These are phyloP conservation scores for Taiozyma sp. DNA, from an alignment of 1,139 yeast species.

Conservation along the genomic window DNA sequence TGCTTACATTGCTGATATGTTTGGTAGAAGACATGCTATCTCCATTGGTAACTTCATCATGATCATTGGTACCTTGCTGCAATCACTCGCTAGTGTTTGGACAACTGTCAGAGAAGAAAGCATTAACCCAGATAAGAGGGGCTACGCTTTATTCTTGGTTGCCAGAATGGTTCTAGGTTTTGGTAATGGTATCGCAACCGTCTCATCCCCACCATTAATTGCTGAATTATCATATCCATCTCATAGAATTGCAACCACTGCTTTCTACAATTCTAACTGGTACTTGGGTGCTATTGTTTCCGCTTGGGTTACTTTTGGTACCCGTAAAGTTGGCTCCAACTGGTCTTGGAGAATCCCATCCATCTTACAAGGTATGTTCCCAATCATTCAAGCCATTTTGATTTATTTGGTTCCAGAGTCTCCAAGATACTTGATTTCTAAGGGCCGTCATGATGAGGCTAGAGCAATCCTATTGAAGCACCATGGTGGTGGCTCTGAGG, in stretches of 20 bases:
- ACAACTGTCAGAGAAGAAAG: constrained; percentile 13
- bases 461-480: constrained; percentile 34
- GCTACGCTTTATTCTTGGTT: constrained; percentile 40
- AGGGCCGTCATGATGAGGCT: constrained; percentile 52
- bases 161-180: constrained; percentile 46
- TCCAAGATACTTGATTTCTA: constrained; percentile 65
- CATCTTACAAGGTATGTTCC: constrained; percentile 35
- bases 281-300: constrained; percentile 54
- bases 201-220: constrained; percentile 38
- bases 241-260: constrained; percentile 44
- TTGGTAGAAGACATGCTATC: constrained; percentile 43
- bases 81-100: constrained; percentile 33
- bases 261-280: constrained; percentile 48
- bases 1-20: constrained; percentile 37
- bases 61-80: constrained; percentile 42
- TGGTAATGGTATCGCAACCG: constrained; percentile 40
- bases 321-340: constrained; percentile 20
- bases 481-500: constrained; percentile 36
- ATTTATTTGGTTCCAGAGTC: constrained; percentile 57
- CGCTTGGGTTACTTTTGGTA: constrained; percentile 53
- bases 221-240: constrained; percentile 40
- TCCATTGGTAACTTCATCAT: constrained; percentile 36
- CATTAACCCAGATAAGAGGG: constrained; percentile 16
- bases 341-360: constrained; percentile 44
- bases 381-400: constrained; percentile 35